Conservation (phyloP, 768 basidiomycete species). For the Mycena alexandri region DNA sequence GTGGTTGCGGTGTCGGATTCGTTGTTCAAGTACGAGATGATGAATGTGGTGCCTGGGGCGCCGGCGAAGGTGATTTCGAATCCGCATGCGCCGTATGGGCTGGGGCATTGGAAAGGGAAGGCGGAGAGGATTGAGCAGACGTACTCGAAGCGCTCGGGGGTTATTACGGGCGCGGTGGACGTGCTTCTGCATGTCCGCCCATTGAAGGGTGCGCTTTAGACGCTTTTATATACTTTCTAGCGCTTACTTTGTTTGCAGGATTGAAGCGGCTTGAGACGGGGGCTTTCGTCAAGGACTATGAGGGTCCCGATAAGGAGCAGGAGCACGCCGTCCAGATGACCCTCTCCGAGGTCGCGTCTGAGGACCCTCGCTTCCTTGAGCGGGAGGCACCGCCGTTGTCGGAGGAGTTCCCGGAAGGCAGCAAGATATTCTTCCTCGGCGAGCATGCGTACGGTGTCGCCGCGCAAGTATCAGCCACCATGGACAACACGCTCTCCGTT, state of each 20-base stretch:
- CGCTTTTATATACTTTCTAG: conserved; percentile 1
- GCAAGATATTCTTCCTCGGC: conserved; percentile 96
- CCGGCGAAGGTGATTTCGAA: conserved; percentile 72
- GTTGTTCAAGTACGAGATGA: conserved; percentile 87
- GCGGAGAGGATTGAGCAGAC: conserved; percentile 84
- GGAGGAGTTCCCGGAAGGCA: conserved; percentile 91
- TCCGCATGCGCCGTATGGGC: conserved; percentile 77
- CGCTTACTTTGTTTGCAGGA: conserved; percentile 59
- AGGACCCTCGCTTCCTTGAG: conserved; percentile 91
- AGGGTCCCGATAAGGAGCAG: conserved; percentile 81
- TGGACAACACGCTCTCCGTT: conserved; percentile 79
- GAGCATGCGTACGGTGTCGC: conserved; percentile 96
- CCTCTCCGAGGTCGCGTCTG: conserved; percentile 82
- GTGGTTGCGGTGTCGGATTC: conserved; percentile 91
- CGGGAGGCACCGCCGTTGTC: conserved; percentile 83
- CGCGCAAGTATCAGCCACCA: conserved; percentile 85
- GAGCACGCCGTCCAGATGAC: conserved; percentile 92
- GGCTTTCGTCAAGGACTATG: conserved; percentile 96
- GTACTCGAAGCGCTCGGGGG: conserved; percentile 92
- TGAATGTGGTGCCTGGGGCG: conserved; percentile 63
- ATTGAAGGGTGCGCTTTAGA: conserved; percentile 76
- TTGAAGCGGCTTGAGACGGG: conserved; percentile 90
- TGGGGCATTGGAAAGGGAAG: conserved; percentile 84
- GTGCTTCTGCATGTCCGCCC: conserved; percentile 90
- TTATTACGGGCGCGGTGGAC: conserved; percentile 85